phyloP scores from a whole-genome alignment of 306 rosid species.

The Prunus campanulata region DNA sequence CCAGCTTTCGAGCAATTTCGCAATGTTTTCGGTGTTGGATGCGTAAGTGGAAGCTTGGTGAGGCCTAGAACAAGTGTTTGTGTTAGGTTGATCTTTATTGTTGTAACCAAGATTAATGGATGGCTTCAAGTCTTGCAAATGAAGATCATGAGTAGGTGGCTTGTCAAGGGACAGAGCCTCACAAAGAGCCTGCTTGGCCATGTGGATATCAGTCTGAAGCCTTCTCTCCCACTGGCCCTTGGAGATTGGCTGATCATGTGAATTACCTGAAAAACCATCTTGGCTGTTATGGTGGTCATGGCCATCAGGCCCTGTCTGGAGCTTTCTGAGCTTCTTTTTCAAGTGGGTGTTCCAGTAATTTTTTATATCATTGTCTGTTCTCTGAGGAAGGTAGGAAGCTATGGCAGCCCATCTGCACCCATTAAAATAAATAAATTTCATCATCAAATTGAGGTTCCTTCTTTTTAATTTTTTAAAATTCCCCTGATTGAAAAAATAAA shows the following conservation, averaged over 20 bases:
- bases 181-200: conserved; percentile 79
- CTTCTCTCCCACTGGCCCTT: conserved; percentile 97
- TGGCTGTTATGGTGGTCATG: conserved; percentile 5
- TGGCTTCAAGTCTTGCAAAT: conserved; percentile 35
- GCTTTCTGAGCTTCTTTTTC: conserved; percentile 41
- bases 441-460: not conserved
- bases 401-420: conserved; percentile 51
- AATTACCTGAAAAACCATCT: conserved; percentile 14
- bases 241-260: conserved; percentile 29
- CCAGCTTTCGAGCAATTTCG: conserved; percentile 72
- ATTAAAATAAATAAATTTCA: not conserved
- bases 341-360: conserved; percentile 55
- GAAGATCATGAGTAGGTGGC: conserved; percentile 13
- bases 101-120: not conserved
- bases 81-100: conserved; percentile 5
- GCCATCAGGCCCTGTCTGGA: conserved; percentile 30
- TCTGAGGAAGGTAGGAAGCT: conserved; percentile 49
- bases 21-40: conserved; percentile 73
- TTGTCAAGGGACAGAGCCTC: conserved; percentile 79
- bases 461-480: not conserved
- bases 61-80: conserved; percentile 6
- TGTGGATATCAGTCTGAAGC: conserved; percentile 83
- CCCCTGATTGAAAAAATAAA: not conserved
- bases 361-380: conserved; percentile 51
- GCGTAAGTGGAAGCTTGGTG: conserved; percentile 47